Conservation (phyloP, 1,284 basidiomycete species). For the Sporisorium scitamineum region DNA sequence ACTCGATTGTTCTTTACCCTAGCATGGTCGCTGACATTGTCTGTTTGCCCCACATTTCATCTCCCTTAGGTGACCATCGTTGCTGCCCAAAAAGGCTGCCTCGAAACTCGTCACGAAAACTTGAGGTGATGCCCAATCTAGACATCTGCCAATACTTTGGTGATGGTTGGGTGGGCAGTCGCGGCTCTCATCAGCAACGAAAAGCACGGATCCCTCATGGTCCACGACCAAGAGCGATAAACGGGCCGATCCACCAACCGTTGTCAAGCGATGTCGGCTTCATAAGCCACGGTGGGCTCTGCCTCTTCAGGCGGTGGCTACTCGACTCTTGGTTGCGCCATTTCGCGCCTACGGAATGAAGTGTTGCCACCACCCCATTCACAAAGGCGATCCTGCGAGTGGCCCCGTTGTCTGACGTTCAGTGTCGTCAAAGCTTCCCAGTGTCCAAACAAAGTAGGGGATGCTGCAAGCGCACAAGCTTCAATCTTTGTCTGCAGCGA, state of each 20-base stretch:
- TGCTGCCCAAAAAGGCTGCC: background rate
- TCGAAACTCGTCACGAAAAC: background rate
- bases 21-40: background rate
- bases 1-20: background rate
- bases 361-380: background rate
- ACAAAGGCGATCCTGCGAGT: background rate
- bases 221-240: background rate
- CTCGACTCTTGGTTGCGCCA: background rate
- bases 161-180: background rate
- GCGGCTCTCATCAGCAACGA: background rate
- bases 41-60: background rate
- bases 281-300: background rate
- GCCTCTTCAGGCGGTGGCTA: background rate
- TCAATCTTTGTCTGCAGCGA: background rate
- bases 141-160: too few species aligned
- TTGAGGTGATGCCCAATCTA: background rate
- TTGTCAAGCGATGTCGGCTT: background rate
- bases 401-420: conserved; percentile 3
- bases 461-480: background rate
- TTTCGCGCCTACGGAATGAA: background rate
- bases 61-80: background rate
- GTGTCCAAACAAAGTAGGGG: background rate
- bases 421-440: too few species aligned
- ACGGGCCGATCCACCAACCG: background rate
- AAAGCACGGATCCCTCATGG: background rate